Percentiles rank a stretch among this genome's conserved stretches.
Evolutionary conservation across 495 filamentous ascomycete genomes (phyloP).

Genomic region (Trichoderma virens): DNA sequence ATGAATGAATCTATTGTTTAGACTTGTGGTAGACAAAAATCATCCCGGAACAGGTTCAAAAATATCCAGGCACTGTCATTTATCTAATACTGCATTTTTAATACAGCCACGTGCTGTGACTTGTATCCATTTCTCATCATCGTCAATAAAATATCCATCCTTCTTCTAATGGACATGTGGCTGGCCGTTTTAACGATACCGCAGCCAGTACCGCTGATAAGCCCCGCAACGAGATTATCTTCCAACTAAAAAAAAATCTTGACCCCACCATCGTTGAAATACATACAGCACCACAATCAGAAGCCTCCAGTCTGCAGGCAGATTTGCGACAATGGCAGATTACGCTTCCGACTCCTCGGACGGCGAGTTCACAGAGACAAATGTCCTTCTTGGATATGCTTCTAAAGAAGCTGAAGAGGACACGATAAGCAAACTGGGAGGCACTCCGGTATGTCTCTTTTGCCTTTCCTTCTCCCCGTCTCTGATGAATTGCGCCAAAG

Average conservation of each 20-base stretch:
- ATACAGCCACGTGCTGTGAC: background rate
- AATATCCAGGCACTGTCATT: background rate
- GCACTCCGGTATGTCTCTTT: constrained; percentile 60
- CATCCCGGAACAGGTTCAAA: background rate
- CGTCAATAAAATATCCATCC: no score
- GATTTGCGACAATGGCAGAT: constrained; percentile 54
- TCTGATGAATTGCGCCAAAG: background rate
- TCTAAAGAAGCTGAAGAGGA: constrained; percentile 77
- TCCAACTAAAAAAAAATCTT: constrained; percentile 22
- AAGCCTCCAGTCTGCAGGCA: no score
- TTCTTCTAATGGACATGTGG: no score
- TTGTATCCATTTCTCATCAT: no score
- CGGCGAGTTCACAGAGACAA: constrained; percentile 72
- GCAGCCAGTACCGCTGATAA: constrained; percentile 2
- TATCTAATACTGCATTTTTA: constrained; percentile 18
- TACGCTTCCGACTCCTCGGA: constrained; percentile 84
- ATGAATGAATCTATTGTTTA: constrained; percentile 1
- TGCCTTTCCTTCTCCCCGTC: constrained; percentile 7
- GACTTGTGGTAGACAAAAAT: constrained; percentile 5
- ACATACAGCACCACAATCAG: background rate
- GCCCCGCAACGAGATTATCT: constrained; percentile 12
- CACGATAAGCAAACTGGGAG: constrained; percentile 81
- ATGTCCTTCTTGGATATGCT: constrained; percentile 85
- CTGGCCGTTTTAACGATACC: no score
- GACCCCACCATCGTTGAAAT: background rate